Evolutionary conservation across 768 basidiomycete genomes (phyloP), one percentile per base, ranked within the genome.

Genomic region (Dioszegia crocea): DNA sequence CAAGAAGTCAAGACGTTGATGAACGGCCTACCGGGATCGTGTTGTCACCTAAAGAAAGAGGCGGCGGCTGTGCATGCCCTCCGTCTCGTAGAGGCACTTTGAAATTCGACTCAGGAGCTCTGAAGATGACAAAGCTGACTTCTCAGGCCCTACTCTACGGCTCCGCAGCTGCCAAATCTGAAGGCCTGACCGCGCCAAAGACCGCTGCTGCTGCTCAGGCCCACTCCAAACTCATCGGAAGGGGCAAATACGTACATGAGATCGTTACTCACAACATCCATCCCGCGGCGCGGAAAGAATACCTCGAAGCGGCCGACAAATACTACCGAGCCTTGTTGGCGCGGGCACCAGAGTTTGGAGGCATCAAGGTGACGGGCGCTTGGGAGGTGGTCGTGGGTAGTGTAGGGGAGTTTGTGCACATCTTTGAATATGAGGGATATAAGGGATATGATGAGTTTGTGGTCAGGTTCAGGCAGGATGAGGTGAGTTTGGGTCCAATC

Each of bases 381-480:
- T 99, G 91, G 89, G 93, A 98, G 78, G 86, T 87, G 0, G 68
- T 89, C 19, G 83, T 98, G 29, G 96, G 96, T 40, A 85, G 90
- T 59, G 87, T 92, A 60, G 96, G 62, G 24, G 63, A 74, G 59
- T 74, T 62, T 60, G 73, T 63, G 12, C 85, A 85, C 65, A 90
- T 94, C 64, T 80, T 96, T 27, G 94, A 97, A 78, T 94, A 94
- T 74, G 91, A 96, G 79, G 92, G 93, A 61, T 89, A 91, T 76
- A 84, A 82, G 30, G 92, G 92, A 10, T 90, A 85, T 64, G 94
- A 97, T 79, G 85, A 85, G 76, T 85, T 86, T 19, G 82, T 81
- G 44, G 76, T 80, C 54, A 81, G 86, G 60, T 81, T 92, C 53
- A 81, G 79, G 54, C 80, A 80, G 50, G 86, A 88, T 8, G 80